Conservation (phyloP, 441 rosid species). For the Omphalea diandra region DNA sequence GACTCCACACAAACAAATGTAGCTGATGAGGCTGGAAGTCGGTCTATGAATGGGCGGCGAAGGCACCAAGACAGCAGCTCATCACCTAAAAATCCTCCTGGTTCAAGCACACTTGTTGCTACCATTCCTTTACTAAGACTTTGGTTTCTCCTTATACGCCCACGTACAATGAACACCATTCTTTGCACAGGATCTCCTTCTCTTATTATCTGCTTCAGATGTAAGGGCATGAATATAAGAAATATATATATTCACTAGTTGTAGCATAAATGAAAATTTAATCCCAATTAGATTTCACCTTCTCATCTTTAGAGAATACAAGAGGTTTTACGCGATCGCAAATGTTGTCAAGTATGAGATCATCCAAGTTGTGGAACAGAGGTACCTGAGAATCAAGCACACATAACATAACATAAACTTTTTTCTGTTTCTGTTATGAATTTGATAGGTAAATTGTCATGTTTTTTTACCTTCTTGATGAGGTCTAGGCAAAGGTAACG, state of each 20-base stretch:
- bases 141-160: slow-evolving; percentile 51
- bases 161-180: slow-evolving; percentile 51
- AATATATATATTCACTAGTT: neutral
- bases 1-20: slow-evolving; percentile 57
- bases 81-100: slow-evolving; percentile 65
- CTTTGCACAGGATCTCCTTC: slow-evolving; percentile 70
- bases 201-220: slow-evolving; percentile 51
- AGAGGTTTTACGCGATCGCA: slow-evolving; percentile 63
- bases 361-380: slow-evolving; percentile 58
- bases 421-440: neutral
- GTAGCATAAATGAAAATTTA: neutral
- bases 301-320: slow-evolving; percentile 63
- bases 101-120: slow-evolving; percentile 49
- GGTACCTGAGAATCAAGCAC: slow-evolving; percentile 50
- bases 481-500: slow-evolving; percentile 67
- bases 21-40: slow-evolving; percentile 65
- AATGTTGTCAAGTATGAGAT: slow-evolving; percentile 63
- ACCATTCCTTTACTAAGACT: slow-evolving; percentile 56
- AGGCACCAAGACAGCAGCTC: slow-evolving; percentile 72
- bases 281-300: slow-evolving; percentile 35
- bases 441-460: neutral
- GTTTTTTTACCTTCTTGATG: slow-evolving; percentile 46
- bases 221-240: neutral
- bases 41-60: slow-evolving; percentile 58
- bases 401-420: too few species aligned